These are phyloP conservation scores for Hemisphaericaspora nanyangensis DNA, from an alignment of 805 yeast species.

Conservation along the genomic window DNA sequence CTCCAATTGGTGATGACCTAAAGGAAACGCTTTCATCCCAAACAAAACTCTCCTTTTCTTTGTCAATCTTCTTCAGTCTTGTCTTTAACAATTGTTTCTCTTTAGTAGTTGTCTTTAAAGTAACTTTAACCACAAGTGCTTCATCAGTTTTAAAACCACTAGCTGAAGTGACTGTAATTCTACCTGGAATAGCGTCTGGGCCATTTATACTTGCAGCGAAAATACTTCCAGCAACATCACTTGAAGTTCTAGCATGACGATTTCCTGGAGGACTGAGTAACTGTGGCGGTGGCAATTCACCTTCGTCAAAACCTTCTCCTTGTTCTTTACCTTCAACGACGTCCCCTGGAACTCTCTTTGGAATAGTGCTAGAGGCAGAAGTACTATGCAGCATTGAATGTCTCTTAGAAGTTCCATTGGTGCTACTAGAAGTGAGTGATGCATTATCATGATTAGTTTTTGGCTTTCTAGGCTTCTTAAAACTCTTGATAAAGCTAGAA, in stretches of 20 bases:
- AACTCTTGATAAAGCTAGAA: constrained; percentile 1
- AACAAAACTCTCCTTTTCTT: constrained; percentile 38
- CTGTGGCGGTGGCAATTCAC: constrained; percentile 37
- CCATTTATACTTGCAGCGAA: constrained; percentile 33
- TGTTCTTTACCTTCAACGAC: no score
- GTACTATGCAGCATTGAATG: neutral
- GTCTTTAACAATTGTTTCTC: constrained; percentile 65
- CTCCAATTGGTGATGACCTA: constrained; percentile 60
- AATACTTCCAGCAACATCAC: constrained; percentile 29
- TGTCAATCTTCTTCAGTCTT: constrained; percentile 46
- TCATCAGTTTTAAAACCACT: constrained; percentile 33
- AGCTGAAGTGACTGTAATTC: constrained; percentile 49
- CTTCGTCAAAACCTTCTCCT: no score
- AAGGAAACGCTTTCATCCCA: constrained; percentile 69
- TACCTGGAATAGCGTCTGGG: constrained; percentile 47
- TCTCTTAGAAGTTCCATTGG: neutral
- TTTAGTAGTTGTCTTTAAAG: constrained; percentile 42
- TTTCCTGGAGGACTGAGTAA: constrained; percentile 19
- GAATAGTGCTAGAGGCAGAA: no score
- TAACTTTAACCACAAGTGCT: constrained; percentile 49
- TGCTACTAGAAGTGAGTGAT: no score
- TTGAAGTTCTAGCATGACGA: constrained; percentile 18
- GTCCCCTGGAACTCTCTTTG: no score
- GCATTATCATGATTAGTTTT: no score
- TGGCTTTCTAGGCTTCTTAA: neutral